These are phyloP conservation scores for Monosporascus ibericus DNA, from an alignment of 2,329 filamentous ascomycete species.

Conservation along the genomic window DNA sequence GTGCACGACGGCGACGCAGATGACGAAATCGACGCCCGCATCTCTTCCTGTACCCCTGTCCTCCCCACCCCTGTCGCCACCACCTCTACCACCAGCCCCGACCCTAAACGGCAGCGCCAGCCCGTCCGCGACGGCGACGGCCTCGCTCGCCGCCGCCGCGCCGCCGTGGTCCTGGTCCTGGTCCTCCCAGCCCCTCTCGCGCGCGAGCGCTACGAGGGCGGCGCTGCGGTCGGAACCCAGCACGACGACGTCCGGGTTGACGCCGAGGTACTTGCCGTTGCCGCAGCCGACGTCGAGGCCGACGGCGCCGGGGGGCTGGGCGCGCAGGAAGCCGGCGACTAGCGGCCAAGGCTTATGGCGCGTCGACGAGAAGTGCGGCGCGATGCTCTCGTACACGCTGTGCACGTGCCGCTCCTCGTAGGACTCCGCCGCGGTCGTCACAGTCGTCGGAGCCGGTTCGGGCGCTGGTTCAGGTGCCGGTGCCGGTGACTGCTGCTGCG, in stretches of 20 bases:
- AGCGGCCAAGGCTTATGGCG: slow-evolving; percentile 87
- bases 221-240: slow-evolving; percentile 77
- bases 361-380: slow-evolving; percentile 76
- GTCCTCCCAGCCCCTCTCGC: slow-evolving; percentile 20
- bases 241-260: slow-evolving; percentile 73
- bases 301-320: slow-evolving; percentile 61
- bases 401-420: slow-evolving; percentile 91
- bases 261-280: slow-evolving; percentile 89
- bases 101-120: slow-evolving; percentile 73
- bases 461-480: too few relatives aligned
- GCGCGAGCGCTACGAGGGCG: slow-evolving; percentile 46
- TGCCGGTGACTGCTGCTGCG: too few relatives aligned
- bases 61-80: slow-evolving; percentile 2
- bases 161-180: slow-evolving; percentile 2
- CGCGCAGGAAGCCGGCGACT: slow-evolving; percentile 69
- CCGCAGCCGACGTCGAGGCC: slow-evolving; percentile 92
- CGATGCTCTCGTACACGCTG: slow-evolving; percentile 82
- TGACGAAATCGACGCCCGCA: slow-evolving; percentile 66
- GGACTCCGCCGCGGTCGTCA: slow-evolving; percentile 14
- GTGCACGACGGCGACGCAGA: slow-evolving; percentile 91
- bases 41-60: not conserved
- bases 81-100: slow-evolving; percentile 1
- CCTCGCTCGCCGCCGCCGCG: slow-evolving; percentile 37
- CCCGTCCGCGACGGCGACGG: slow-evolving; percentile 73
- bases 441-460: too few relatives aligned